A percentile compares a stretch with the other conserved stretches of the same genome.
Conservation (phyloP, 2,329 filamentous ascomycete species). For the Cladosporium sp. region DNA sequence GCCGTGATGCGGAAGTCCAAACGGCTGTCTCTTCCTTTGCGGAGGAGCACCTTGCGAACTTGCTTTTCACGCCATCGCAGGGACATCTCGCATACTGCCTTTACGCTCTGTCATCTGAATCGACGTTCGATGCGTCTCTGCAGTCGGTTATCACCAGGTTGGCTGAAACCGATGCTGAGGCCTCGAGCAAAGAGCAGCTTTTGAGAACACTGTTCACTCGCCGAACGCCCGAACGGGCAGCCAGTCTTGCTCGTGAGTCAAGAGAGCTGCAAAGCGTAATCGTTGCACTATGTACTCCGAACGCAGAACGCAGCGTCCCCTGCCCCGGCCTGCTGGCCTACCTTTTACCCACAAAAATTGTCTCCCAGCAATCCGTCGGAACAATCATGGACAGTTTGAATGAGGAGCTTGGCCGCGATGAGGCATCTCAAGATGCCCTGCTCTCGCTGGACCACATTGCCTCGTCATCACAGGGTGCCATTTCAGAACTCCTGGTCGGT, state of each 20-base stretch:
- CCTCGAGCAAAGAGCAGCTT: constrained; percentile 10
- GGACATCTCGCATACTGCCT: constrained; percentile 61
- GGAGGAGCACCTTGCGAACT: constrained; percentile 47
- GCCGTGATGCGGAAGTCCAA: constrained; percentile 38
- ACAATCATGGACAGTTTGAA: constrained; percentile 1
- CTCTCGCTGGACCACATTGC: constrained; percentile 3
- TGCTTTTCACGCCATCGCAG: constrained; percentile 65
- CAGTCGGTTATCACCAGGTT: constrained; percentile 15
- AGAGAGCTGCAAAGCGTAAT: constrained; percentile 5
- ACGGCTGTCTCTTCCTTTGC: constrained; percentile 42
- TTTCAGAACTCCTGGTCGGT: neutral
- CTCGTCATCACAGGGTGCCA: constrained; percentile 2
- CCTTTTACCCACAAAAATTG: constrained; percentile 1
- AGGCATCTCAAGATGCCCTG: neutral
- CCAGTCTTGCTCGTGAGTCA: constrained; percentile 23
- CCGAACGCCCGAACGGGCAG: constrained; percentile 26
- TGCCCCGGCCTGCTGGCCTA: constrained; percentile 6
- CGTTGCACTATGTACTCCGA: neutral
- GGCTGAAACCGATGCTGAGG: constrained; percentile 12
- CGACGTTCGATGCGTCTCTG: constrained; percentile 29
- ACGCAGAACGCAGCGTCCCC: neutral
- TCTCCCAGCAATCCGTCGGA: neutral
- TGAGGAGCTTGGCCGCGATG: neutral
- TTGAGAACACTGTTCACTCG: constrained; percentile 27
- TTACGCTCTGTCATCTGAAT: constrained; percentile 38